Evolutionary conservation across 2,329 filamentous ascomycete genomes (phyloP).

Genomic region (Fonsecaea multimorphosa): DNA sequence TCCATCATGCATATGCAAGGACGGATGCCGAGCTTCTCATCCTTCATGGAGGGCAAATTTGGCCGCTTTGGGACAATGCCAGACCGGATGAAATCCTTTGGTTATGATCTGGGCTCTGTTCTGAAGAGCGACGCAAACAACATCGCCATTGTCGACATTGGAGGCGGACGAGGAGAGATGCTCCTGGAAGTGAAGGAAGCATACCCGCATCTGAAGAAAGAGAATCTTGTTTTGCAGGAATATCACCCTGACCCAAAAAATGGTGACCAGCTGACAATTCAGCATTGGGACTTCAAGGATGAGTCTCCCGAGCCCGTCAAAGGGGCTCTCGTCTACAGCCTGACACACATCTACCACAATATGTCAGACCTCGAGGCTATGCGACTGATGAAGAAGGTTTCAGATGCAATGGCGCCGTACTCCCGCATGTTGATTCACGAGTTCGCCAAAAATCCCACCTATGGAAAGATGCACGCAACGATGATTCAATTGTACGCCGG

Average conservation of each 20-base stretch:
- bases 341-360: constrained; percentile 49
- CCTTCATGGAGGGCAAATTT: constrained; percentile 50
- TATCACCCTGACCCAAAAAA: constrained; percentile 44
- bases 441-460: constrained; percentile 46
- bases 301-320: constrained; percentile 43
- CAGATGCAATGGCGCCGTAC: constrained; percentile 44
- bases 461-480: constrained; percentile 46
- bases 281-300: constrained; percentile 48
- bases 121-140: not conserved
- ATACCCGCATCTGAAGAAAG: constrained; percentile 42
- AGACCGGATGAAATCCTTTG: constrained; percentile 42
- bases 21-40: constrained; percentile 50
- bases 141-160: constrained; percentile 44
- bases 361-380: constrained; percentile 47
- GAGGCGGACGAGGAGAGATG: constrained; percentile 47
- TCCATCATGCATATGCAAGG: constrained; percentile 46
- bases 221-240: constrained; percentile 47
- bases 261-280: constrained; percentile 42
- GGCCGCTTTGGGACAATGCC: constrained; percentile 45
- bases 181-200: constrained; percentile 47
- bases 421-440: constrained; percentile 48
- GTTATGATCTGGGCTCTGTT: constrained; percentile 43
- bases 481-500: constrained; percentile 49
- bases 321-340: constrained; percentile 45
- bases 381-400: constrained; percentile 46